phyloP scores from a whole-genome alignment of 768 basidiomycete species.

The Boletus patriciae region DNA sequence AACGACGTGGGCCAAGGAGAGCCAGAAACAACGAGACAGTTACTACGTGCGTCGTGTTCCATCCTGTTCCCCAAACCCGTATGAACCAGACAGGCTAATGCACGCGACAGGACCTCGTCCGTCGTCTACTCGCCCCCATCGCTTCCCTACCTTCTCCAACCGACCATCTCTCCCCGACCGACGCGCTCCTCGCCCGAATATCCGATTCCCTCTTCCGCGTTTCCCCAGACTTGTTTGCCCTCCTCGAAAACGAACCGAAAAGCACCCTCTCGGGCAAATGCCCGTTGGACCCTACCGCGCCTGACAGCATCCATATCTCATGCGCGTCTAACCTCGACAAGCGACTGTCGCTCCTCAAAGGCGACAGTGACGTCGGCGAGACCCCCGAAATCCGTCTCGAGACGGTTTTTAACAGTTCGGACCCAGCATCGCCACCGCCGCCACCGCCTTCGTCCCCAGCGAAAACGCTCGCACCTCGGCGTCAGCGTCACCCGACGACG shows the following conservation, averaged over 20 bases:
- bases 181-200: constrained; percentile 48
- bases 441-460: constrained; percentile 35
- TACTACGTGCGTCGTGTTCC: constrained; percentile 61
- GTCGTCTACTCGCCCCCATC: constrained; percentile 59
- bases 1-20: constrained; percentile 56
- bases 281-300: constrained; percentile 51
- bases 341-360: constrained; percentile 49
- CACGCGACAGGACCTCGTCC: constrained; percentile 60
- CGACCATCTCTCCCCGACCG: constrained; percentile 40
- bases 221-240: constrained; percentile 48
- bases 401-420: constrained; percentile 21
- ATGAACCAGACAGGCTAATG: constrained; percentile 7
- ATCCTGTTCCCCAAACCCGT: background rate
- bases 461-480: constrained; percentile 29
- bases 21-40: constrained; percentile 58
- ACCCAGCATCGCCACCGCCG: background rate
- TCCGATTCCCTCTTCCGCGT: constrained; percentile 58
- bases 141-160: constrained; percentile 43
- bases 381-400: constrained; percentile 46
- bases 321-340: constrained; percentile 54
- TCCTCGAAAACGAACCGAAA: constrained; percentile 56
- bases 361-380: constrained; percentile 13
- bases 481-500: constrained; percentile 39
- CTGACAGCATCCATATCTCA: constrained; percentile 46
- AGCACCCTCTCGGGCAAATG: constrained; percentile 33